These are phyloP conservation scores for Fusarium nanum DNA, from an alignment of 2,329 filamentous ascomycete genomes.

Conservation along the genomic window DNA sequence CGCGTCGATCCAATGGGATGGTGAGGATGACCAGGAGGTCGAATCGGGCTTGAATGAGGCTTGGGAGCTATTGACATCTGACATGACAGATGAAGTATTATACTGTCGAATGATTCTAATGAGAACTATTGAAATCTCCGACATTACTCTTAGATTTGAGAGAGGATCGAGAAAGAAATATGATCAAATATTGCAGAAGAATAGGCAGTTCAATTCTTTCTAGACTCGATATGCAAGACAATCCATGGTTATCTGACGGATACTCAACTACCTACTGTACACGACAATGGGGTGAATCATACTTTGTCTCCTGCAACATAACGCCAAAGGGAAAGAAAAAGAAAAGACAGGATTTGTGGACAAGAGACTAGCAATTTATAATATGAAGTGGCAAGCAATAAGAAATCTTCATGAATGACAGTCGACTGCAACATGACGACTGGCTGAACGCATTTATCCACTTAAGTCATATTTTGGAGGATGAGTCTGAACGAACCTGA, in stretches of 20 bases:
- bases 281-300: neutral
- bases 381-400: neutral
- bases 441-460: constrained; percentile 10
- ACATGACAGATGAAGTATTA: neutral
- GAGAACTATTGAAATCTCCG: neutral
- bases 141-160: neutral
- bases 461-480: neutral
- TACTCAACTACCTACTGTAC: neutral
- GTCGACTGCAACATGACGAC: neutral
- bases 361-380: neutral
- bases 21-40: neutral
- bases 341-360: neutral
- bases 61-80: neutral
- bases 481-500: neutral
- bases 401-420: neutral
- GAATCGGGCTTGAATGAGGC: neutral
- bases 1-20: constrained; percentile 17
- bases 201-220: neutral
- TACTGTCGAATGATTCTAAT: neutral
- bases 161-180: neutral
- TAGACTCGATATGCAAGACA: neutral
- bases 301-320: neutral
- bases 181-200: neutral
- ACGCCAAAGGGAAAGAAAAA: neutral
- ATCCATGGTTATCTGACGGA: neutral